phyloP scores from a whole-genome alignment of 2,329 filamentous ascomycete genomes.

The Lasiodiplodia gonubiensis region DNA sequence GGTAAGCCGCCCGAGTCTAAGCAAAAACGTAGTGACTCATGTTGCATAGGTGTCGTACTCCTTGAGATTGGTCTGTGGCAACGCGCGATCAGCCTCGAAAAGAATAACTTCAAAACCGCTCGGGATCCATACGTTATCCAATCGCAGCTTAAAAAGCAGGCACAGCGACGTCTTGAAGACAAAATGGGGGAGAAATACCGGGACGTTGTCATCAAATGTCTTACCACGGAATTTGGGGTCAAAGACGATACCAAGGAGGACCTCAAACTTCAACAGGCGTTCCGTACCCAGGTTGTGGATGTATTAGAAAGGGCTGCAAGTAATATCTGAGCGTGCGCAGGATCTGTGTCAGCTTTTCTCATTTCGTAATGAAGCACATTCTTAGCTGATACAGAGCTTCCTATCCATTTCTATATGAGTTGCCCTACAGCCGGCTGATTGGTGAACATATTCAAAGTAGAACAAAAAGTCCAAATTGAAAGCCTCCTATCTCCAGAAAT shows the following conservation, averaged over 20 bases:
- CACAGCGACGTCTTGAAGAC: slow-evolving; percentile 25
- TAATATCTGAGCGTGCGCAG: too few relatives aligned
- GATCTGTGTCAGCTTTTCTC: too few relatives aligned
- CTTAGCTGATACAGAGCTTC: too few relatives aligned
- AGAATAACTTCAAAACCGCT: slow-evolving; percentile 25
- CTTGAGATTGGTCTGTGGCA: slow-evolving; percentile 45
- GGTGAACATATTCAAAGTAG: too few relatives aligned
- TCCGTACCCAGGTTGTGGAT: slow-evolving; percentile 18
- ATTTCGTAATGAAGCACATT: too few relatives aligned
- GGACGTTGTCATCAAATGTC: slow-evolving; percentile 30
- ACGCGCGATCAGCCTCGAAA: slow-evolving; percentile 29
- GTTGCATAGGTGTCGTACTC: slow-evolving; percentile 40
- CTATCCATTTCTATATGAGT: too few relatives aligned
- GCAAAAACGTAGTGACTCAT: not conserved
- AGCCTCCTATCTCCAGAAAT: too few relatives aligned
- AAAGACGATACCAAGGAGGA: slow-evolving; percentile 32
- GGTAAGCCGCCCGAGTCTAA: slow-evolving; percentile 26
- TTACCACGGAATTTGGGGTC: slow-evolving; percentile 31
- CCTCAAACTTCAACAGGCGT: slow-evolving; percentile 35
- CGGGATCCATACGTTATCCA: slow-evolving; percentile 29
- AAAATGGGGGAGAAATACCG: slow-evolving; percentile 32
- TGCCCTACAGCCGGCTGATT: too few relatives aligned
- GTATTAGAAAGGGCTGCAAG: too few relatives aligned
- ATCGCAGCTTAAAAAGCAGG: slow-evolving; percentile 31
- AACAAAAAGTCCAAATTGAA: too few relatives aligned